Base-by-base conservation (phyloP, 495 filamentous ascomycete species). In the Podospora bellae-mahoneyi region DNA sequence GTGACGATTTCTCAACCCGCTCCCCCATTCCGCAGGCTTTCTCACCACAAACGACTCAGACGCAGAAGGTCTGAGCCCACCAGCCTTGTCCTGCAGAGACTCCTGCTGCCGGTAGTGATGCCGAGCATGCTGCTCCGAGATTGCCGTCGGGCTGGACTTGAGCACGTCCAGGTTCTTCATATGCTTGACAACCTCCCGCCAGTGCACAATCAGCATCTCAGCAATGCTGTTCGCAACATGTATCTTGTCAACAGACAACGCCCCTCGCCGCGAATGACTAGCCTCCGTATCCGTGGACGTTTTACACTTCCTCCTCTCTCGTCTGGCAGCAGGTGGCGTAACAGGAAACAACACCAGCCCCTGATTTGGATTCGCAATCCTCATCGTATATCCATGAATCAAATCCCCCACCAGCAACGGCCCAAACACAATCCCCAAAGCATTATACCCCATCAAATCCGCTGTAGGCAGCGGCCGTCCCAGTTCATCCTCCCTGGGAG, bases 351-450 rank as follows among this genome's bases (percentile, higher is more conserved):
- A 62, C n/a, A 82, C 72, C 7, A 81, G 70, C 0, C 79, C 82
- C 20, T 73, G 67, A 30, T 65, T 73, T 27, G 74, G 82, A 65
- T 74, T 67, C 27, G 76, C 78, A 65, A 73, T 63, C 65, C 71
- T 78, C 76, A 79, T 82, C 48, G 64, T 77, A 62, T 84, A 82
- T 4, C 71, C 70, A 64, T 82, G 76, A 30, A 87, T 78, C 39
- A 86, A 71, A 60, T 90, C 84, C 6, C 87, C 86, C 18, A 89
- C 74, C 15, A 91, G 76, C 0, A 91, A 78, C 13, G 89, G 89
- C 0, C 87, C 89, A 74, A 91, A 89, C 19, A 90, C 76, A 56
- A 89, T 86, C 4, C 88, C 84, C 57, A 91, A 74, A 18, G 88
- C 79, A 62, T 81, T 84, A 72, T 88, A 89, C 48, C 84, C 86